Conservation (phyloP, 2,329 filamentous ascomycete species). For the Rutstroemia sydowiana region DNA sequence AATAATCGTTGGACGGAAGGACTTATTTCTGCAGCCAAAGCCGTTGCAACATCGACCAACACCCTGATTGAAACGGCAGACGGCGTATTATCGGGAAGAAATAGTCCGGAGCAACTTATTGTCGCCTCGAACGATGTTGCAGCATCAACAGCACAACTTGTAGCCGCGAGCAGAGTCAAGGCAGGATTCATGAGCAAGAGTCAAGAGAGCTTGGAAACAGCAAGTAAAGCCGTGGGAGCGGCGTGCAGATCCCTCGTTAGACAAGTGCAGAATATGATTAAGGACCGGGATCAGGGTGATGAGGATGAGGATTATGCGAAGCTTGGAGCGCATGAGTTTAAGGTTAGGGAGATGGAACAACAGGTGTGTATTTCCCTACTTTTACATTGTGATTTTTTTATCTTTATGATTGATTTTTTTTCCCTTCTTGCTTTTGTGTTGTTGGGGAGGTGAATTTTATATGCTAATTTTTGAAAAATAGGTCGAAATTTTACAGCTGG, state of each 20-base stretch:
- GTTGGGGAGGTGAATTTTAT: no score
- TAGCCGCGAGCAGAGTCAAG: slow-evolving; percentile 92
- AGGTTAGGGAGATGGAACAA: slow-evolving; percentile 98
- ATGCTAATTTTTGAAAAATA: slow-evolving; percentile 35
- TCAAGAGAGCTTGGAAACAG: slow-evolving; percentile 83
- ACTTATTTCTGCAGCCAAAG: slow-evolving; percentile 93
- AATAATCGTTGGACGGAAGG: slow-evolving; percentile 99
- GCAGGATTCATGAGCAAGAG: slow-evolving; percentile 97
- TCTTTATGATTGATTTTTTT: no score
- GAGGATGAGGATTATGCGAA: slow-evolving; percentile 82
- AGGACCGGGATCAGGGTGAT: slow-evolving; percentile 73
- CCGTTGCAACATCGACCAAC: slow-evolving; percentile 88
- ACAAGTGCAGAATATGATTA: slow-evolving; percentile 92
- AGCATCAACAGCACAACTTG: slow-evolving; percentile 90
- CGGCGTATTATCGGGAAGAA: slow-evolving; percentile 84
- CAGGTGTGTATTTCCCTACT: slow-evolving; percentile 85
- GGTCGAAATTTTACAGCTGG: slow-evolving; percentile 95
- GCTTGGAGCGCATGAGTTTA: slow-evolving; percentile 91
- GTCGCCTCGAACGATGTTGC: slow-evolving; percentile 97
- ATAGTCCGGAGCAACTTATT: slow-evolving; percentile 93
- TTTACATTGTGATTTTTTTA: no score
- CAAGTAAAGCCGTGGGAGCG: slow-evolving; percentile 84
- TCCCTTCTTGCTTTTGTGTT: no score
- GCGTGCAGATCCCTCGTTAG: slow-evolving; percentile 83
- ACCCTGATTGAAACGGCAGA: slow-evolving; percentile 97